Base-by-base conservation (phyloP, 345 rosid species). In the Corchorus capsularis region DNA sequence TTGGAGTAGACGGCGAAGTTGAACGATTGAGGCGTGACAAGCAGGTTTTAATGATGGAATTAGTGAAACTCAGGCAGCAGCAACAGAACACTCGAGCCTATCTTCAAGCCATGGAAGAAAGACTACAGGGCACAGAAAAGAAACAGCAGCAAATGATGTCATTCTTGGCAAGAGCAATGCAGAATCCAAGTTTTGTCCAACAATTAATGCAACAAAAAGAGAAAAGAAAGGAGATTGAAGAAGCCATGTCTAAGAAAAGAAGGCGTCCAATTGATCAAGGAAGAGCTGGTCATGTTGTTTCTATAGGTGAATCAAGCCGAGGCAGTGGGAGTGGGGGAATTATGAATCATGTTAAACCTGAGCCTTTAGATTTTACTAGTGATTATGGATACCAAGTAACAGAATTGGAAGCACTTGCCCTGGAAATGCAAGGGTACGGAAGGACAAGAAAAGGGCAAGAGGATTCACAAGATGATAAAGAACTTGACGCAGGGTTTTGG, bases 91-190 rank as follows among this genome's bases (percentile, higher is more conserved):
- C 94, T 0, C 86, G 85, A 79, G 79, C 82, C 6, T 82, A 80
- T 77, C 80, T 94, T 77, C 90, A 88, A 41, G 83, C 84, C 46
- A 83, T 91, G 90, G 97, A 94, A 62, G 84, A 87, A 70, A 87
- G 93, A 83, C 73, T 94, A 2, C 86, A 86, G 39, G 84, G 88
- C 52, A 86, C 89, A n/a, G 97, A 94, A 83, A 74, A 70, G 79
- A 93, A 91, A 82, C 97, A 94, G 89, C 89, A 79, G 64, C 94
- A 91, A 62, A 92, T 92, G 97, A 93, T 94, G 97, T 86, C 90
- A 3, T 92, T 94, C 82, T 76, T 92, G 78, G 93, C 89, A 39
- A 86, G 85, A 62, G 97, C 90, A 34, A 85, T 90, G 77, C 83
- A 87, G 80, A 89, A 92, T 43, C 99, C 97, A 0, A 83, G 78